Percentiles rank a stretch among this genome's conserved stretches.
phyloP scores from a whole-genome alignment of 2,329 filamentous ascomycete species.

The Aspergillus sp. region DNA sequence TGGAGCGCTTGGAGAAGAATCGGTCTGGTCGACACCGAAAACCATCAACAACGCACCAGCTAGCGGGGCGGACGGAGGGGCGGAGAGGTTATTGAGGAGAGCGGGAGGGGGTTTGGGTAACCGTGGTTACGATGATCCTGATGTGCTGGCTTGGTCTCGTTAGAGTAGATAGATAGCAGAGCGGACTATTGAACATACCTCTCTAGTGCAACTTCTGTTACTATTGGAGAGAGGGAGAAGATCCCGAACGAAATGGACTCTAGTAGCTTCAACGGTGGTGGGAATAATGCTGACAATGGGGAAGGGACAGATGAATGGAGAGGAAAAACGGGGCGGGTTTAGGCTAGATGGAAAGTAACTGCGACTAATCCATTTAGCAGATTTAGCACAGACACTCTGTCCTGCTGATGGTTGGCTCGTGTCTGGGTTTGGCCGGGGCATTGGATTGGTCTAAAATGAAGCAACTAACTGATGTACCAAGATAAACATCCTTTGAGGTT shows the following conservation, averaged over 20 bases:
- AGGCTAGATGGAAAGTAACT: not conserved
- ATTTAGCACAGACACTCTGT: not conserved
- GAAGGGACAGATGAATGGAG: not conserved
- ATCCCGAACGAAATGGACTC: not conserved
- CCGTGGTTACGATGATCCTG: not conserved
- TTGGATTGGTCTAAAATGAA: too few relatives aligned
- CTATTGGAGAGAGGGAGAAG: not conserved
- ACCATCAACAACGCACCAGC: constrained; percentile 7
- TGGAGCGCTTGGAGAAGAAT: constrained; percentile 13
- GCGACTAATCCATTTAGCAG: not conserved
- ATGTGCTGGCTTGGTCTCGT: not conserved
- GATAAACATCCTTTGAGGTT: too few relatives aligned
- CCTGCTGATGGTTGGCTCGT: not conserved
- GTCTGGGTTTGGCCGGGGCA: not conserved
- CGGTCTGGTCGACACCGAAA: constrained; percentile 7
- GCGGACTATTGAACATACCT: not conserved
- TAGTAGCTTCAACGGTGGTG: not conserved
- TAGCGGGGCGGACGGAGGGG: constrained; percentile 16
- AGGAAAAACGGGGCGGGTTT: not conserved
- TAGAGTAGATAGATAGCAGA: not conserved
- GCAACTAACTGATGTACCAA: too few relatives aligned
- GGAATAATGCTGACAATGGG: not conserved
- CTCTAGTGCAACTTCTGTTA: not conserved
- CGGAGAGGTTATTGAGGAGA: constrained; percentile 6
- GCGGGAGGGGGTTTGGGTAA: not conserved